Base-by-base conservation (phyloP, 2,329 filamentous ascomycete species). In the Microcyclospora tardicrescens region DNA sequence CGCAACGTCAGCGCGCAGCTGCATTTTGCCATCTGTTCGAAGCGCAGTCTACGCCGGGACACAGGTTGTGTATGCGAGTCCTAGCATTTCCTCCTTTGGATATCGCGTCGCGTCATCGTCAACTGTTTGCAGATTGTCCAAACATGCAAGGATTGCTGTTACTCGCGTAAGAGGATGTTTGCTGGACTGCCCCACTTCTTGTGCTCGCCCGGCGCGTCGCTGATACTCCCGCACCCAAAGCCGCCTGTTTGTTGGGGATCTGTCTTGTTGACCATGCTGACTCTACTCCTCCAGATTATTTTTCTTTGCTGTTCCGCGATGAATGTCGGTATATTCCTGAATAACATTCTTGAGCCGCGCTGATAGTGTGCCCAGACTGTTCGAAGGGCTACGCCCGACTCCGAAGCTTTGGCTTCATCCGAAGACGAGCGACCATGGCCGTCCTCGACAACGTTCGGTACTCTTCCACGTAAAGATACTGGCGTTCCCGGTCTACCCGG, bases 341-440 rank as follows among this genome's bases (percentile, higher is more conserved):
- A 16, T 13, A 34, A 10, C 30, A 2, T 13, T 32, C 11, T 15
- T 5, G 31, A 31, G 10, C 15, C 10, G 8, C 41, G 48, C 48
- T 48, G 34, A 50, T 28, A 12, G 10, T 12, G 27, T 16, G 5
- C n/a, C 30, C 37, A 55, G 53, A 44, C 50, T 43, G 72, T 79
- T 40, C 77, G 87, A 51, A 81, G 83, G 38, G 86, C 85, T 6
- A 95, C 89, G 1, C 89, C 89, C 15, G 91, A 96, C 57, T 95
- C 87, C 3, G 89, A 96, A 58, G 89, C 84, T 37, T 67, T 96
- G 43, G 86, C 82, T 37, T 96, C 89, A 49, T 95, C 87, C 10
- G 91, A 96, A 60, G 91, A 96, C 59, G 91, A 98, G 61, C 72
- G 51, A 27, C 55, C 55, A 5, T 58, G 55, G 55, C 55, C 55